Conservation (phyloP, 768 basidiomycete species). For the Nidularia pulvinata region DNA sequence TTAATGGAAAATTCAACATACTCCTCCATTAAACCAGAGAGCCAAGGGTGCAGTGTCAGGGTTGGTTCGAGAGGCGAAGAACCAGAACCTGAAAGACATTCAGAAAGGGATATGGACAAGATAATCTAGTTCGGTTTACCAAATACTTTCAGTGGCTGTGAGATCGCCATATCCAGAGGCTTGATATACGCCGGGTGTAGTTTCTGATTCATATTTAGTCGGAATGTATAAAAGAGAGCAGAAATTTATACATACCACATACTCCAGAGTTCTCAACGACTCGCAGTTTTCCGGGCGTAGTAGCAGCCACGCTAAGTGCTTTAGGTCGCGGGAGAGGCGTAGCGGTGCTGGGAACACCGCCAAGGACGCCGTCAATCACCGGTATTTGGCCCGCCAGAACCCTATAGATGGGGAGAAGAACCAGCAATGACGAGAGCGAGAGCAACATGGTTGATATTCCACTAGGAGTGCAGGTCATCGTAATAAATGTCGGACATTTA, state of each 20-base stretch:
- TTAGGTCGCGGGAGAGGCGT: constrained; percentile 8
- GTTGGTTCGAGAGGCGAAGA: constrained; percentile 64
- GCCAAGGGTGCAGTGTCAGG: constrained; percentile 61
- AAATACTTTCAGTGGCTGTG: constrained; percentile 54
- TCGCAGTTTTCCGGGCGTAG: constrained; percentile 49
- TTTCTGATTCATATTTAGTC: constrained; percentile 32
- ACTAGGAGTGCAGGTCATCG: neutral
- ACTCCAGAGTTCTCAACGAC: constrained; percentile 61
- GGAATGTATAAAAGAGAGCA: neutral
- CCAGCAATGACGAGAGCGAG: neutral
- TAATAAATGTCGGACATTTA: neutral
- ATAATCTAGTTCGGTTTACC: constrained; percentile 23
- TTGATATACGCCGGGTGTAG: constrained; percentile 58
- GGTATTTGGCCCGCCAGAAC: constrained; percentile 40
- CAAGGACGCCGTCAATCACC: constrained; percentile 46
- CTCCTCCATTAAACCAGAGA: constrained; percentile 69
- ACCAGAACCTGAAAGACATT: constrained; percentile 55
- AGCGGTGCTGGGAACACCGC: constrained; percentile 33
- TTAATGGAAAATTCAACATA: constrained; percentile 18
- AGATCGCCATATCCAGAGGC: constrained; percentile 68
- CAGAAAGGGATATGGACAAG: neutral
- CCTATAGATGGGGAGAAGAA: neutral
- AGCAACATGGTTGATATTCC: neutral
- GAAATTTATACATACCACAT: constrained; percentile 38
- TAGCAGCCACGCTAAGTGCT: constrained; percentile 14